Base-by-base conservation (phyloP, 805 yeast species). In the Saccharomycopsis sp. region DNA sequence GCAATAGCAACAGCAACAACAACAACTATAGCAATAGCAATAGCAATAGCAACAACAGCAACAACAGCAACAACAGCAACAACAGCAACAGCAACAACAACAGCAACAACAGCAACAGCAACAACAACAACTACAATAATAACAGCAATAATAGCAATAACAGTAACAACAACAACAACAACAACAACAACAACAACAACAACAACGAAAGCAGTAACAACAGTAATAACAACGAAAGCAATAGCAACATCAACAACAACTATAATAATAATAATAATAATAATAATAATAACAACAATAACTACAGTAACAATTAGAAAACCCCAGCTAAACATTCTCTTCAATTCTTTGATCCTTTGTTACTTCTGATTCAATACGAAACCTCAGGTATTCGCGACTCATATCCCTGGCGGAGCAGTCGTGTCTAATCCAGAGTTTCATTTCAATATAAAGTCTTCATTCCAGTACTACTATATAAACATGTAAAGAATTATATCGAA, bases 41-140 rank as follows among this genome's bases (percentile, higher is more conserved):
- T 44, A 7, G 23, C 34, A 46, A 46, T 16, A n/a, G 24, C 18
- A 24, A 16, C 14, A 5, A n/a, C 20, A 24, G 2, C 52, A 24
- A 21, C 24, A 16, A 8, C 20, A n/a, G 14, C 50, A 51, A 34
- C 44, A 14, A 44, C 54, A 55, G 24, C 55, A 29, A 24, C 46
- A n/a, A 29, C 55, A 51, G 34, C 21, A 8, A 34, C 52, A 12
- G 37, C 37, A 56, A 24, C 55, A 56, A 56, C 55, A 41, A 51
- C 55, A 41, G 51, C 51, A 46, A 15, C 20, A 48, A 48, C 21
- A 54, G n/a, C 53, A 29, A 54, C 34, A 24, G n/a, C 34, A 47
- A 34, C 41, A 47, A 44, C 41, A 51, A 46, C 34, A 51, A 21
- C 44, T 14, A 52, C 21, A 24, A 24, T 3, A 34, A 16, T 24